Evolutionary conservation across 306 rosid genomes (phyloP).

Genomic region (Dryas drummondii): DNA sequence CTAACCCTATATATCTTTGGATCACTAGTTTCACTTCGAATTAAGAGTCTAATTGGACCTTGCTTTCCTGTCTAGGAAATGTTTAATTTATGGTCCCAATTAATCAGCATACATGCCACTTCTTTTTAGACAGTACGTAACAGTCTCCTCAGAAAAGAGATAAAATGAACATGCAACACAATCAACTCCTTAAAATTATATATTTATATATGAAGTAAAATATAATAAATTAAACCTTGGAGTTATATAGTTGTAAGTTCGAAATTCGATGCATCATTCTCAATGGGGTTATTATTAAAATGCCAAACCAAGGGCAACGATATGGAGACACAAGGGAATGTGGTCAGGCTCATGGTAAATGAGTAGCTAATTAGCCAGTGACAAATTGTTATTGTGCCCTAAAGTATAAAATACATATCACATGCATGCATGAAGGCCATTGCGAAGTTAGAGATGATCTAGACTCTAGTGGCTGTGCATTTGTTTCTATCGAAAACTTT

Average conservation of each 20-base stretch:
- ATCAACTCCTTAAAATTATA: background rate
- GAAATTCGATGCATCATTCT: background rate
- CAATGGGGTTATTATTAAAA: background rate
- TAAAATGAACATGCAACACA: constrained; percentile 11
- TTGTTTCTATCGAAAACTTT: constrained; percentile 24
- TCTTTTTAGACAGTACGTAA: background rate
- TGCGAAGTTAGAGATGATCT: constrained; percentile 9
- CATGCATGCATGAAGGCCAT: background rate
- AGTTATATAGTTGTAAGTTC: constrained; percentile 5
- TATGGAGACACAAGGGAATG: background rate
- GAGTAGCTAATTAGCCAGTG: background rate
- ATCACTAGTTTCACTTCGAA: background rate
- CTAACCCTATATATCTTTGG: too few species aligned
- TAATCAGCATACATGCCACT: background rate
- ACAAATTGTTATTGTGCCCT: constrained; percentile 5
- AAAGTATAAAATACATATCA: constrained; percentile 9
- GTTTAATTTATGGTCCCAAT: background rate
- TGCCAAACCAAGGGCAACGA: background rate
- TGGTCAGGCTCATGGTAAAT: background rate
- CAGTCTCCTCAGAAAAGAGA: background rate
- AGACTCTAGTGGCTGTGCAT: background rate
- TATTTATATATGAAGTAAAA: background rate
- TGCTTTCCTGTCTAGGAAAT: constrained; percentile 15
- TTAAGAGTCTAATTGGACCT: background rate
- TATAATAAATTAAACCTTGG: background rate